Percentiles rank a stretch among this genome's conserved stretches.
phyloP scores from a whole-genome alignment of 148 eudicot species.

The Dysphania ambrosioides region DNA sequence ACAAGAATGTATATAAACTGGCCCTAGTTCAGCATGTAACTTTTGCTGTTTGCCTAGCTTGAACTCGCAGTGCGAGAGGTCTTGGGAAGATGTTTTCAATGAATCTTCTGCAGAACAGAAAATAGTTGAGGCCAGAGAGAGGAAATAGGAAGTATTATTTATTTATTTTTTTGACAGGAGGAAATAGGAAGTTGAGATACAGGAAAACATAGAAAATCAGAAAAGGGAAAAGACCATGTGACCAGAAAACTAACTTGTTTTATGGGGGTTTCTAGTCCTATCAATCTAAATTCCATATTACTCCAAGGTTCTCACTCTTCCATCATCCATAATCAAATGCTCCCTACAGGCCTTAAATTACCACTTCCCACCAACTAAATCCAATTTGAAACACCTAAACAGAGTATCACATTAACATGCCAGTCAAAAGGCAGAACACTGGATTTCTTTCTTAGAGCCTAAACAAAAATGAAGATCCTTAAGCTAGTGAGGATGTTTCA shows the following conservation, averaged over 20 bases:
- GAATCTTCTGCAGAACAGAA: not conserved
- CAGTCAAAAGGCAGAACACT: not conserved
- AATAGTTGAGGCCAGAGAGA: not conserved
- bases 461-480: too few species aligned
- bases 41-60: not conserved
- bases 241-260: not conserved
- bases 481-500: too few species aligned
- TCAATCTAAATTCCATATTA: not conserved
- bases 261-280: not conserved
- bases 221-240: not conserved
- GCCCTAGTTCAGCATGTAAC: not conserved
- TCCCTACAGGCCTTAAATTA: not conserved
- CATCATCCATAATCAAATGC: not conserved
- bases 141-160: too few species aligned
- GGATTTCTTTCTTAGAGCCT: not conserved
- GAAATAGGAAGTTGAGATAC: not conserved
- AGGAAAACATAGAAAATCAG: not conserved
- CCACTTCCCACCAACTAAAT: not conserved
- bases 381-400: not conserved
- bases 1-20: not conserved
- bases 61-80: not conserved
- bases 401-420: not conserved
- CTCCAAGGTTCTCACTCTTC: not conserved
- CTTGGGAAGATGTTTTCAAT: not conserved
- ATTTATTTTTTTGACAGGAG: too few species aligned